These are phyloP conservation scores for Nectriaceae sp. DNA, from an alignment of 2,329 filamentous ascomycete species.

Conservation along the genomic window DNA sequence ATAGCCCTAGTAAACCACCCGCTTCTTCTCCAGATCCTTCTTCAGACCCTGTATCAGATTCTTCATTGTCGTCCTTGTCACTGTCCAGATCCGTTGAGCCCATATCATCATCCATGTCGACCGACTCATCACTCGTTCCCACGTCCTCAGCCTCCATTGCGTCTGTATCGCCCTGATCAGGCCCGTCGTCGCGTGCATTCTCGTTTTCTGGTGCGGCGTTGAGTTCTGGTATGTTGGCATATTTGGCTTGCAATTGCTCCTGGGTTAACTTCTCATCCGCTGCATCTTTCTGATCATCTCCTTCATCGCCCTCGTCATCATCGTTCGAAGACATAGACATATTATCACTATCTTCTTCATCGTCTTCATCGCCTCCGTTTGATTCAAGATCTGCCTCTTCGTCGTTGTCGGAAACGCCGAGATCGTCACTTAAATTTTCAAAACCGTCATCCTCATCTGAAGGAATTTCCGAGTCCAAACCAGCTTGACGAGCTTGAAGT, in stretches of 20 bases:
- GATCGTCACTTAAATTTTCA: constrained; percentile 50
- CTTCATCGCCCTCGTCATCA: constrained; percentile 64
- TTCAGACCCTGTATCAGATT: constrained; percentile 46
- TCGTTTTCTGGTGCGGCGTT: constrained; percentile 30
- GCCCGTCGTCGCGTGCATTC: constrained; percentile 22
- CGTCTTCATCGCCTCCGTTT: constrained; percentile 40
- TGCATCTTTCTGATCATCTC: constrained; percentile 52
- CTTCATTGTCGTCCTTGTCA: constrained; percentile 47
- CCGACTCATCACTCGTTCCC: constrained; percentile 64
- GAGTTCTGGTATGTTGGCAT: constrained; percentile 61
- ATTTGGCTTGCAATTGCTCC: constrained; percentile 69
- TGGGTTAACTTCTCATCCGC: constrained; percentile 68
- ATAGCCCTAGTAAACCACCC: constrained; percentile 54
- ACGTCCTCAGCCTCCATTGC: constrained; percentile 24
- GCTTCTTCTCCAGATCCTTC: constrained; percentile 47
- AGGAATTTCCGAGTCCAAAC: constrained; percentile 53
- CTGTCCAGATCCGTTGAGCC: constrained; percentile 56
- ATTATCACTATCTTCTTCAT: constrained; percentile 45
- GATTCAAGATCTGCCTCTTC: constrained; percentile 37
- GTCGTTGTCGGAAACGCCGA: constrained; percentile 36
- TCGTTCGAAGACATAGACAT: constrained; percentile 63
- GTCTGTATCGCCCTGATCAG: constrained; percentile 23
- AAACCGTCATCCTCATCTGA: constrained; percentile 48
- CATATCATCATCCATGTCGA: constrained; percentile 69
- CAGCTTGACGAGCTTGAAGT: constrained; percentile 60